Evolutionary conservation across 23 red algal species (phyloP), one percentile per base, ranked within the genome.

Genomic region (Agarophyton chilense): DNA sequence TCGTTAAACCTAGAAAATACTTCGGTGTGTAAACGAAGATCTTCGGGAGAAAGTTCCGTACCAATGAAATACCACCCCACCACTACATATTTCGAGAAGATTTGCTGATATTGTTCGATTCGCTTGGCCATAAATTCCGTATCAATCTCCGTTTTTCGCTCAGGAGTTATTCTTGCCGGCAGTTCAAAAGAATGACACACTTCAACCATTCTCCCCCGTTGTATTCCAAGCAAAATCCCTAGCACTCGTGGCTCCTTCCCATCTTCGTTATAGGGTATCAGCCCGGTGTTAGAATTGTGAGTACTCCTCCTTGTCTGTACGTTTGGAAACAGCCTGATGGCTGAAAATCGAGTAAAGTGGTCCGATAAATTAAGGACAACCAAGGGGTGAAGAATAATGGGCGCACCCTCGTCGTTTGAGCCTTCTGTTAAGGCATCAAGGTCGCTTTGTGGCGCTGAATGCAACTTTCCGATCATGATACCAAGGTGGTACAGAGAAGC

Each of bases 51-150:
- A 31, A 90, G 22, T 36, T 64, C 60, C 1, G 58, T 47, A 13
- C 94, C 94, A 28, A 77, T 96, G 83, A 63, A 83, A 43, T 96
- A 96, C 94, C 94, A 96, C 13, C 94, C 94, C 21, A 96, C 82
- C 13, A 96, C 88, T 13, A 77, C 57, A 53, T 86, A 88, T 41
- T 92, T 46, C 2, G 89, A 72, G 67, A 96, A 92, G 25, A 96
- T 90, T 66, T 92, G 84, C 17, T 92, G 83, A 72, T 96, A 92
- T 58, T 96, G 94, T 52, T 87, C 70, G 43, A 90, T 93, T 34
- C 94, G 84, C 2, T 45, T 61, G 46, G 60, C 54, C 45, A 96
- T 86, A 31, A 96, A 96, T 6, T 45, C 75, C 25, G 62, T 72
- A 34, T 92, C 94, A 33, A 96, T 54, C 64, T 63, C 65, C 19